These are phyloP conservation scores for Candida dendrica DNA, from an alignment of 805 yeast genomes.

Conservation along the genomic window DNA sequence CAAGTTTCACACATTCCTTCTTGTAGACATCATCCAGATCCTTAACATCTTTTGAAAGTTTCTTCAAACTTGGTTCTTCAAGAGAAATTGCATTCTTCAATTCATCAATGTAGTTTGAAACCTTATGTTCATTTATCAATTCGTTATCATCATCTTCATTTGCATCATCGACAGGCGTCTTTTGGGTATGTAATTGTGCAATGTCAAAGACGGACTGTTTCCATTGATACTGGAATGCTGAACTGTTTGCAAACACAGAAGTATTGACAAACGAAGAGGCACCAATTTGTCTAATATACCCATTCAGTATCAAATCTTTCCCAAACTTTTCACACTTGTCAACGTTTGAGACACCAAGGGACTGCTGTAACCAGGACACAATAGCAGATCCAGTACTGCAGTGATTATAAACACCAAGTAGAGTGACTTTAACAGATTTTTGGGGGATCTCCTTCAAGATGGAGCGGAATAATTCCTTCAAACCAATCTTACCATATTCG, in stretches of 20 bases:
- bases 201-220: constrained; percentile 56
- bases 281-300: constrained; percentile 46
- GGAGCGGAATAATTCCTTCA: constrained; percentile 33
- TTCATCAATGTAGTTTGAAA: constrained; percentile 15
- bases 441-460: constrained; percentile 46
- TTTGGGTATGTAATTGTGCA: constrained; percentile 27
- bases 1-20: constrained; percentile 49
- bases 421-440: constrained; percentile 50
- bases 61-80: constrained; percentile 45
- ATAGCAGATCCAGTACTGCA: constrained; percentile 57
- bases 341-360: constrained; percentile 35
- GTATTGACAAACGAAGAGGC: constrained; percentile 56
- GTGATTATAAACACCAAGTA: constrained; percentile 60
- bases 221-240: constrained; percentile 78
- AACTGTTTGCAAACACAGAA: constrained; percentile 64
- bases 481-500: constrained; percentile 30
- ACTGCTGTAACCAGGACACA: constrained; percentile 49
- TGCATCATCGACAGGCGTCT: constrained; percentile 9
- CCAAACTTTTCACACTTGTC: constrained; percentile 68
- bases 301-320: constrained; percentile 56
- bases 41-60: constrained; percentile 49
- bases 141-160: constrained; percentile 21
- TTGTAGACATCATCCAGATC: constrained; percentile 51
- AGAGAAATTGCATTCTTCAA: constrained; percentile 20
- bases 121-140: constrained; percentile 11